These are phyloP conservation scores for Elaeis oleifera DNA, from an alignment of 202 grass and related monocot genomes.

Conservation along the genomic window DNA sequence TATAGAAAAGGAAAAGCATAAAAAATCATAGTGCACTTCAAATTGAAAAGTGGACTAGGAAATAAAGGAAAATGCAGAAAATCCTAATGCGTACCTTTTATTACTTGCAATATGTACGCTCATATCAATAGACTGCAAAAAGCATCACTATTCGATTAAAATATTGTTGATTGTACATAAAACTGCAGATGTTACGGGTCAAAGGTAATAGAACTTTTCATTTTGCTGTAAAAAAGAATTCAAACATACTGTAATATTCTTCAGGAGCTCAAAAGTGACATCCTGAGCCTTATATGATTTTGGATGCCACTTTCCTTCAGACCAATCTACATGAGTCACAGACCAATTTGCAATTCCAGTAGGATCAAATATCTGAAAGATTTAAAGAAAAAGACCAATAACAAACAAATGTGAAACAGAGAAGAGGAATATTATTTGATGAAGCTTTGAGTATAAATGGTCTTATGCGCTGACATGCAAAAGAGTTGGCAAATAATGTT, in stretches of 20 bases:
- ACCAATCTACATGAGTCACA: slow-evolving; percentile 96
- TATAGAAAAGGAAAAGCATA: background rate
- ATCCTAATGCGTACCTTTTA: slow-evolving; percentile 38
- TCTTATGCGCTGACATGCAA: slow-evolving; percentile 52
- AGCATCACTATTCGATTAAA: too few species aligned
- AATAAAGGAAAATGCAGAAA: background rate
- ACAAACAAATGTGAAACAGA: slow-evolving; percentile 2
- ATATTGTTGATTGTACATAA: too few species aligned
- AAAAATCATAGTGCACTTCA: background rate
- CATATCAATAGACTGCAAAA: slow-evolving; percentile 69
- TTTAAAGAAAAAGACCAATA: background rate
- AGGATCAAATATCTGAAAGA: slow-evolving; percentile 76
- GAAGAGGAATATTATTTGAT: background rate
- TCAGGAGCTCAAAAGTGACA: slow-evolving; percentile 82
- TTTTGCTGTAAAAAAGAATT: slow-evolving; percentile 2
- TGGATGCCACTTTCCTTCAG: slow-evolving; percentile 98
- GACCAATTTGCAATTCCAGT: slow-evolving; percentile 94
- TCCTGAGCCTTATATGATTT: slow-evolving; percentile 80
- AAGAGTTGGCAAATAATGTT: slow-evolving; percentile 91
- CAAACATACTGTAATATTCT: slow-evolving; percentile 66
- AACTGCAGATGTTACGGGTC: too few species aligned
- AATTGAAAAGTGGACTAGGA: background rate
- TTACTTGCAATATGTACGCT: slow-evolving; percentile 75
- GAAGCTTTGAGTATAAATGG: background rate
- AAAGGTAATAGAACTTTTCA: too few species aligned